Base-by-base conservation (phyloP, 805 yeast species). In the Kluyveromyces aestuarii region DNA sequence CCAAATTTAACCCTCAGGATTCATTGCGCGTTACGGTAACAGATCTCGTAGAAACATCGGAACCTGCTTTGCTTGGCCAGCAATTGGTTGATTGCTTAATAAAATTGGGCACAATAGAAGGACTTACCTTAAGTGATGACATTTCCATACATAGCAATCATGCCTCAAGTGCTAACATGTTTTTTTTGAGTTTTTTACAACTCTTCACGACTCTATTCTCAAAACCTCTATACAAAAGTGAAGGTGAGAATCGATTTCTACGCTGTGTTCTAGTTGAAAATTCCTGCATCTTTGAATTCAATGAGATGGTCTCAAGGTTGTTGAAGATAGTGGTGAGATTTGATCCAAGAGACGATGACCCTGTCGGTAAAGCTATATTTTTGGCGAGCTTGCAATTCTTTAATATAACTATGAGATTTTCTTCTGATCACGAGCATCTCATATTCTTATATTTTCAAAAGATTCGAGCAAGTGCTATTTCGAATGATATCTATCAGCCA, bases 291-390 rank as follows among this genome's bases (percentile, higher is more conserved):
- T 64, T 69, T 45, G 77, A 73, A 52, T 62, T 72, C 33, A 61
- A 73, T 45, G 75, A 78, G 21, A 71, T 77, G 48, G 74, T 85
- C 2, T 82, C 89, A 55, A 86, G 96, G 2, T 67, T 88, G 16
- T 58, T 87, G 10, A 91, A 90, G 62, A 60, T 77, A 6, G 67
- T 75, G 1, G 77, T 85, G 54, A 69, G 87, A 33, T 43, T 33
- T 43, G 70, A 80, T 14, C 72, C 79, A 40, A 56, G 63, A 13
- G 54, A 69, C 9, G 60, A 62, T 33, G 53, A 65, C 0, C 73
- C 75, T 41, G 53, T 74, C 50, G 68, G 87, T 51, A 62, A 69
- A 40, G 55, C 72, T 13, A 67, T 79, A 55, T 77, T 79, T 3
- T 70, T 81, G 0, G 71, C 77, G 49, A 69, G 88, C 2, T 63